A percentile compares a stretch with the other conserved stretches of the same genome.
These are phyloP conservation scores for Cystobasidium sp. DNA, from an alignment of 1,284 basidiomycete genomes.

Conservation along the genomic window DNA sequence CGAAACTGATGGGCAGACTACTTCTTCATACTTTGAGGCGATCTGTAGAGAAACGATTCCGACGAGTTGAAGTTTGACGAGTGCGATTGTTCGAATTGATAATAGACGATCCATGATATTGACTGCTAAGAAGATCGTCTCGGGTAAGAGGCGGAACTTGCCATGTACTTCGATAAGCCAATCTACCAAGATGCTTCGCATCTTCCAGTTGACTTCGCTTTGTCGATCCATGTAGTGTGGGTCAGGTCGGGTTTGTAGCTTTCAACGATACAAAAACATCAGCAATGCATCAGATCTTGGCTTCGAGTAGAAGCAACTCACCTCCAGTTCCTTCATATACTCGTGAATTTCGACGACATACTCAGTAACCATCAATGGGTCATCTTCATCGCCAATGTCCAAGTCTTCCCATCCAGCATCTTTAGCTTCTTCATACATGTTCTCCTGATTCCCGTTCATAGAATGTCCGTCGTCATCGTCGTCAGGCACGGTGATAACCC, in stretches of 20 bases:
- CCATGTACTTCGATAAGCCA: constrained; percentile 97
- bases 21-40: constrained; percentile 94
- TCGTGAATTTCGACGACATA: constrained; percentile 93
- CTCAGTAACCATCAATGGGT: constrained; percentile 95
- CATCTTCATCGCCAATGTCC: constrained; percentile 89
- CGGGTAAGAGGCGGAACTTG: constrained; percentile 89
- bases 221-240: constrained; percentile 89
- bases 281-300: not conserved
- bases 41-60: constrained; percentile 93
- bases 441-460: constrained; percentile 48
- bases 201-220: constrained; percentile 84
- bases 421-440: constrained; percentile 57
- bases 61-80: constrained; percentile 92
- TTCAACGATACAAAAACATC: constrained; percentile 4
- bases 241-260: constrained; percentile 82
- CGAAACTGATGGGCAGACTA: constrained; percentile 82
- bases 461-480: constrained; percentile 39
- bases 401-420: constrained; percentile 76
- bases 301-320: constrained; percentile 61
- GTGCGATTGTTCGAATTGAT: constrained; percentile 82
- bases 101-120: constrained; percentile 98
- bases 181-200: constrained; percentile 92
- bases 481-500: constrained; percentile 38
- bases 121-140: constrained; percentile 91
- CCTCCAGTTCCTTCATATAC: constrained; percentile 78